Conservation (phyloP, 805 yeast genomes). For the Schwanniomyces polymorphus region DNA sequence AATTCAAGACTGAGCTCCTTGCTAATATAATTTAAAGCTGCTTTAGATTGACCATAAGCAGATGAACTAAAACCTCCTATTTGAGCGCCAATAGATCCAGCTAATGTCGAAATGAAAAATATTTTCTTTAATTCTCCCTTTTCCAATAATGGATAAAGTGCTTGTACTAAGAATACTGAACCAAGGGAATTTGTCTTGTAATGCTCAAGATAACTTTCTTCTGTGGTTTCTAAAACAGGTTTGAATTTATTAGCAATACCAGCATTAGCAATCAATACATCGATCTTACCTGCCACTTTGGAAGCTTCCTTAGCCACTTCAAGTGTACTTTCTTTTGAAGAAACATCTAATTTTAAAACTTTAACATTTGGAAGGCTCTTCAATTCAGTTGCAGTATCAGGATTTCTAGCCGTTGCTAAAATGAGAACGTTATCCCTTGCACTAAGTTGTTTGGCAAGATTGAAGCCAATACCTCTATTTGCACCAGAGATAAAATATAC, state of each 20-base stretch:
- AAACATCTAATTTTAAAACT: slow-evolving; percentile 13
- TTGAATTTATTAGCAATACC: slow-evolving; percentile 14
- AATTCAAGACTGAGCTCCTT: slow-evolving; percentile 25
- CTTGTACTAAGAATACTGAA: slow-evolving; percentile 26
- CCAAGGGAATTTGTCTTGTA: slow-evolving; percentile 26
- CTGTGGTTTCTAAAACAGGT: slow-evolving; percentile 14
- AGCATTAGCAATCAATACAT: slow-evolving; percentile 35
- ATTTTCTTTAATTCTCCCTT: slow-evolving; percentile 22
- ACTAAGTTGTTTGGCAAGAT: slow-evolving; percentile 22
- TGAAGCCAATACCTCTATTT: slow-evolving; percentile 44
- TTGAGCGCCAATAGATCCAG: slow-evolving; percentile 21
- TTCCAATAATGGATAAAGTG: slow-evolving; percentile 22
- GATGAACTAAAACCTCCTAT: slow-evolving; percentile 15
- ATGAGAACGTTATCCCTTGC: slow-evolving; percentile 25
- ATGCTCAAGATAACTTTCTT: slow-evolving; percentile 15
- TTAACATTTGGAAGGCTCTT: slow-evolving; percentile 12
- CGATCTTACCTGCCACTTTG: slow-evolving; percentile 16
- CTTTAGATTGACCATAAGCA: slow-evolving; percentile 37
- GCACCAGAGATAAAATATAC: slow-evolving; percentile 33
- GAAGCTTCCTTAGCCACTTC: slow-evolving; percentile 3
- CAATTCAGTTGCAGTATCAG: slow-evolving; percentile 20
- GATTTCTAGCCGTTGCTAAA: slow-evolving; percentile 40
- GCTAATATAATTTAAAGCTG: slow-evolving; percentile 30
- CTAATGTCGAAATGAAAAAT: slow-evolving; percentile 24
- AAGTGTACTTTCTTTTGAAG: slow-evolving; percentile 28